A percentile compares a stretch with the other conserved stretches of the same genome.
These are phyloP conservation scores for Ricinus communis DNA, from an alignment of 345 rosid genomes.

Conservation along the genomic window DNA sequence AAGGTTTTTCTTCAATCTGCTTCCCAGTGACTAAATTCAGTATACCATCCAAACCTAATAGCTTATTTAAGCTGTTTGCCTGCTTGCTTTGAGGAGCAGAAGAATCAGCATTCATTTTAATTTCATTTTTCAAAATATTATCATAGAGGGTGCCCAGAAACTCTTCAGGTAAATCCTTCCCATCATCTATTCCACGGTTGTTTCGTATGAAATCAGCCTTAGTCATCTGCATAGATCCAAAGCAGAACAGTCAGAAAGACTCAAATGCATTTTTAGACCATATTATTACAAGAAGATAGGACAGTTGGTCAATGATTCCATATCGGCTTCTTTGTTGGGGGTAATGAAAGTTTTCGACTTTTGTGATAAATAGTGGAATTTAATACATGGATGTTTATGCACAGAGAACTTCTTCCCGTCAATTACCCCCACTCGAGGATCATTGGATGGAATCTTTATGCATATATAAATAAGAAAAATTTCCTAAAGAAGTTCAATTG, in stretches of 20 bases:
- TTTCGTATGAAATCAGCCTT: constrained; percentile 85
- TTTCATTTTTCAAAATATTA: constrained; percentile 86
- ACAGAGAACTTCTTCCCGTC: no score
- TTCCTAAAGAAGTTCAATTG: no score
- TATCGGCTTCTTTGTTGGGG: no score
- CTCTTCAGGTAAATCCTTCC: constrained; percentile 94
- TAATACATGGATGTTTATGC: no score
- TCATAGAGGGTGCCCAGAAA: constrained; percentile 81
- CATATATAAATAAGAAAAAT: no score
- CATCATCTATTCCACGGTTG: constrained; percentile 93
- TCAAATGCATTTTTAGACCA: not conserved
- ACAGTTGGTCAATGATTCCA: no score
- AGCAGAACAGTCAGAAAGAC: constrained; percentile 27
- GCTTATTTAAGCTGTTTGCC: constrained; percentile 76
- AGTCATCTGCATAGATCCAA: constrained; percentile 62
- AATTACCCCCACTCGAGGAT: no score
- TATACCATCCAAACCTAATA: constrained; percentile 90
- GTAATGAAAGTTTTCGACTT: no score
- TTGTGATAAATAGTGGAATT: no score
- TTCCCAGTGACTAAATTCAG: constrained; percentile 81
- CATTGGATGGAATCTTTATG: no score
- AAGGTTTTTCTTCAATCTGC: constrained; percentile 82
- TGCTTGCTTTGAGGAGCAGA: constrained; percentile 82
- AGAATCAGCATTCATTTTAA: constrained; percentile 83
- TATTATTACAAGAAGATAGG: no score